Conservation (phyloP, 108 stramenopile genomes). For the Parietichytrium sp. region DNA sequence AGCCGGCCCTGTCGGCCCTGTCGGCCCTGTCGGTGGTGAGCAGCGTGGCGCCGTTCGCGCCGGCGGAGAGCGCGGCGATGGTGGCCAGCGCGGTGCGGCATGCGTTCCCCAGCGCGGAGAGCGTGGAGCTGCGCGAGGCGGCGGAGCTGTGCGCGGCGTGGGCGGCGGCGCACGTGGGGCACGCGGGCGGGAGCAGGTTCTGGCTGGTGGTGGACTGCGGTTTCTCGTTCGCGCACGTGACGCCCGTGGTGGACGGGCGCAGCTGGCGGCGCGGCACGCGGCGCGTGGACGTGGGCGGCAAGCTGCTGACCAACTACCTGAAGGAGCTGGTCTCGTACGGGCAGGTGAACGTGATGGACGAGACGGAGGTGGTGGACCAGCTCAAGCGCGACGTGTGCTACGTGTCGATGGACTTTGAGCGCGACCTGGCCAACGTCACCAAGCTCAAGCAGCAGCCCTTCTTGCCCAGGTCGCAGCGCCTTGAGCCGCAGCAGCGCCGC, state of each 20-base stretch:
- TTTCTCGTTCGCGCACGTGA: constrained; percentile 55
- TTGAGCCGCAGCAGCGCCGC: background rate
- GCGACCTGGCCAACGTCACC: constrained; percentile 36
- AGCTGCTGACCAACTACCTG: constrained; percentile 64
- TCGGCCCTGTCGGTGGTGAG: too few relatives aligned
- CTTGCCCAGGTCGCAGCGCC: background rate
- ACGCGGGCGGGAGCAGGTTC: background rate
- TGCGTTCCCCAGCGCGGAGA: too few relatives aligned
- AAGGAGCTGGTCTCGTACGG: constrained; percentile 61
- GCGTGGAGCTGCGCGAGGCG: too few relatives aligned
- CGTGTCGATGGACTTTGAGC: constrained; percentile 47
- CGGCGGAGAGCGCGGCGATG: too few relatives aligned
- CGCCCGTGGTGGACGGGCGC: constrained; percentile 50
- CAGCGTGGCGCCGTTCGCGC: too few relatives aligned
- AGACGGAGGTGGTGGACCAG: constrained; percentile 50
- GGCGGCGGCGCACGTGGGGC: too few relatives aligned
- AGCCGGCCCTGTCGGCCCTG: too few relatives aligned
- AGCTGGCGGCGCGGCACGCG: background rate
- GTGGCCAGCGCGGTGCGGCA: too few relatives aligned
- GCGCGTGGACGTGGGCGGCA: constrained; percentile 62
- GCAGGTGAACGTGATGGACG: constrained; percentile 64
- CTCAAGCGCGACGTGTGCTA: constrained; percentile 44
- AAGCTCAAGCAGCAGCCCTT: background rate
- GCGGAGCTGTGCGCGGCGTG: too few relatives aligned
- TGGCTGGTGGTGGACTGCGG: constrained; percentile 60